Evolutionary conservation across 148 eudicot genomes (phyloP).

Genomic region (Polygonum maritimum): DNA sequence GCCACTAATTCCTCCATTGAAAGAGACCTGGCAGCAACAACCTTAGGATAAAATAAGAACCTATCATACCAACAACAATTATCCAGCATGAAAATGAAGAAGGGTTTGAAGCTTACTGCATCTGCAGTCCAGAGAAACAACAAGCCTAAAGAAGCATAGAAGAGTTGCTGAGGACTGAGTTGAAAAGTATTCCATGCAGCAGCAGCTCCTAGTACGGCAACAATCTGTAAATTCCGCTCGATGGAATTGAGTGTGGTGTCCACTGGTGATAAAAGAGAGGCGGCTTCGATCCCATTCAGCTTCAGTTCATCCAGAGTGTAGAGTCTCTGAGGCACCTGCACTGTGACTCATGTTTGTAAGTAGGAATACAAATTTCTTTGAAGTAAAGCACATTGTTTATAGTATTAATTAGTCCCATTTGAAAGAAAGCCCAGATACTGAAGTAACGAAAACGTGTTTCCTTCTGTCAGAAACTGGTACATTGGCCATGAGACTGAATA

Average conservation of each 20-base stretch:
- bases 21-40: constrained; percentile 39
- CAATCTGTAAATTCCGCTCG: constrained; percentile 70
- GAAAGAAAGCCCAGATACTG: background rate
- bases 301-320: constrained; percentile 83
- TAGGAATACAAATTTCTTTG: background rate
- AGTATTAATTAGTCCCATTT: background rate
- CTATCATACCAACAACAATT: background rate
- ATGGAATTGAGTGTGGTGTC: constrained; percentile 80
- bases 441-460: background rate
- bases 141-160: constrained; percentile 56
- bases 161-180: constrained; percentile 44
- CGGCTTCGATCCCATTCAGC: constrained; percentile 73
- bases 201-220: constrained; percentile 53
- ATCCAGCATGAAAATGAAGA: background rate
- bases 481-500: background rate
- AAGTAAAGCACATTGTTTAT: background rate
- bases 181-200: constrained; percentile 71
- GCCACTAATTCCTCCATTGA: constrained; percentile 61
- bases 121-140: constrained; percentile 70
- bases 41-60: background rate
- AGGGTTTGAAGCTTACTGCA: constrained; percentile 29
- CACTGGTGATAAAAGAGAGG: constrained; percentile 67
- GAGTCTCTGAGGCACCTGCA: constrained; percentile 91
- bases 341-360: constrained; percentile 13
- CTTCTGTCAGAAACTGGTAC: background rate